Base-by-base conservation (phyloP, 106 monocot genomes). In the Acorus calamus region DNA sequence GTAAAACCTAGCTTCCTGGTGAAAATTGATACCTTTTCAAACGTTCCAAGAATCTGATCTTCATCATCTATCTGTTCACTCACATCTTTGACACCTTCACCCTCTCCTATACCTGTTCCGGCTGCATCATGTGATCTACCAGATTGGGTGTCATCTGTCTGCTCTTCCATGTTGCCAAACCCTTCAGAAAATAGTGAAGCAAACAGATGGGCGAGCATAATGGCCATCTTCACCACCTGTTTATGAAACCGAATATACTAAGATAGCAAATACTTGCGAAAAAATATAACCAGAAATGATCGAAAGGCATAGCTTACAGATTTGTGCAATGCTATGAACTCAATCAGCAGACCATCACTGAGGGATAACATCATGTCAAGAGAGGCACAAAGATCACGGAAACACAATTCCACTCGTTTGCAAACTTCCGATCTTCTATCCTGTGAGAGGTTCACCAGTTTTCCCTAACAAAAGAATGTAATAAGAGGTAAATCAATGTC, bases 91-190 rank as follows among this genome's bases (percentile, higher is more conserved):
- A 65, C 6, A 14, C 94, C 94, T 62, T 94, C 84, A 62, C 94
- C 94, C 49, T 94, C 87, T 11, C 94, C 94, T 77, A 94, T 79
- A 49, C 94, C 89, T 54, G 94, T 94, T 62, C 94, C 94, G 68
- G 49, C 72, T 13, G 73, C 81, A 66, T 87, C 78, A 74, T 82
- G 56, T 53, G 76, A 53, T 62, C 70, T 74, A 47, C 60, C 62
- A 53, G 53, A 41, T 52, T 64, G 42, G 54, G 59, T 53, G 59
- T 64, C 66, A 71, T 89, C 89, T 14, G 55, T 47, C 61, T 63
- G 43, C 52, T 82, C 89, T 60, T 84, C 78, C 10, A 66, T 11
- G 63, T 63, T 65, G 66, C 94, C 87, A 77, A 86, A 86, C 13
- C 94, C 94, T 58, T 94, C 84, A 10, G 73, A 79, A 63, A 94